Evolutionary conservation across 176 grass and related monocot species (phyloP), one percentile per base, ranked within the genome.

Genomic region (Musa itinerans): DNA sequence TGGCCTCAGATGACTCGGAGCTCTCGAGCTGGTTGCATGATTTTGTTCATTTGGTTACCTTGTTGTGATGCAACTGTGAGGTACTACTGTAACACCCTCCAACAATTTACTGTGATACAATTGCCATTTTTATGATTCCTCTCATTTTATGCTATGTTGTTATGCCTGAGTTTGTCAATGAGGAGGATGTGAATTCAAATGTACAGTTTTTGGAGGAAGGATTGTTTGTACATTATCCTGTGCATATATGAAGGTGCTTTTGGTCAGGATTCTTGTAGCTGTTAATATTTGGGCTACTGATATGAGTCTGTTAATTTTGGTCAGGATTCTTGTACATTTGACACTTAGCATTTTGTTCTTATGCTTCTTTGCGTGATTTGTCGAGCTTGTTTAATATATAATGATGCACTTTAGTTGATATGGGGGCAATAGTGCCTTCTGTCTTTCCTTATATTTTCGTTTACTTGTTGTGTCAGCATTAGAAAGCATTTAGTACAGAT

Each of bases 1-100:
- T 82, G 84, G 81, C 74, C 78, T 91, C 69, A 77, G 91, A 56
- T 86, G 85, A 83, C 67, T 15, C 7, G 15, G 53, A 25, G 20
- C 51, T 24, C 14, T 8, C 4, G 19, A 24, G 22, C 51, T 14
- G 5, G 24, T 25, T 14, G 11, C 12, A 54, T 23, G 52, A 54
- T 24, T 61, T 68, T 68, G 66, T 34, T 68, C 66, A 68, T 26
- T 68, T 43, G 23, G 26, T 43, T 16, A 13, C n/a, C 24, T 27
- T 68, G 11, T 15, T 13, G 16, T 68, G 66, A 48, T 68, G 66
- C 14, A 17, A 68, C 19, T 16, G 5, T 25, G 15, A 73, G 71
- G 71, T 73, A 73, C n/a, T 25, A 73, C 2, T 22, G n/a, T 25
- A 54, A 11, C 52, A 14, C 3, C 51, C 52, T 25, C 21, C 12